phyloP scores from a whole-genome alignment of 192 early-diverging fungal genomes.

The Coemansia sp. region DNA sequence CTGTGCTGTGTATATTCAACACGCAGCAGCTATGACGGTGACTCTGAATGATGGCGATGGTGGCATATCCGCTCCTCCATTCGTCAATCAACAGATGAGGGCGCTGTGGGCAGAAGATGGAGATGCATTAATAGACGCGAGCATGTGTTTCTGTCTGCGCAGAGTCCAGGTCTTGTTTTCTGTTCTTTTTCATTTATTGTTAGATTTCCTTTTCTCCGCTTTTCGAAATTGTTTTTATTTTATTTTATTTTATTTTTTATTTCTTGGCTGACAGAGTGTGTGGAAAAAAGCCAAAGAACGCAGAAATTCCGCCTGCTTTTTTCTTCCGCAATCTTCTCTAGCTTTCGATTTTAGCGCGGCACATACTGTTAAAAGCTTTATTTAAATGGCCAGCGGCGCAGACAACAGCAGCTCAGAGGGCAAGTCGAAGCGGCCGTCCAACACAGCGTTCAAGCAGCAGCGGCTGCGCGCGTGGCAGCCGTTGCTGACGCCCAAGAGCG shows the following conservation, averaged over 20 bases:
- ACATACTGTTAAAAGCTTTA: background rate
- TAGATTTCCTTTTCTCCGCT: background rate
- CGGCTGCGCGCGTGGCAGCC: slow-evolving; percentile 99
- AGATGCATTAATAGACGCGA: no score
- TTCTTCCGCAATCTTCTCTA: background rate
- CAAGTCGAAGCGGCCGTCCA: slow-evolving; percentile 45
- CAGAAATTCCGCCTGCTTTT: background rate
- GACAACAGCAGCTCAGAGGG: slow-evolving; percentile 8
- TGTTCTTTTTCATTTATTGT: background rate
- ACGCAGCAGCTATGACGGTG: no score
- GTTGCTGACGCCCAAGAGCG: slow-evolving; percentile 95
- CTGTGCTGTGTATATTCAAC: no score
- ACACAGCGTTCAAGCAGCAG: slow-evolving; percentile 99
- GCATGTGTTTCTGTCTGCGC: no score
- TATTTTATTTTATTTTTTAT: background rate
- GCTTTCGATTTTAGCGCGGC: background rate
- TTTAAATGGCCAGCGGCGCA: slow-evolving; percentile 32
- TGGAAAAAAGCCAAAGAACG: background rate
- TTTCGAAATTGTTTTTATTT: background rate
- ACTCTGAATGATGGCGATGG: no score
- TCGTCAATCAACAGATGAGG: no score
- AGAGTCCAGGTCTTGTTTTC: no score
- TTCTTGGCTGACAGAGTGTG: no score
- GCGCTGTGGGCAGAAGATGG: no score
- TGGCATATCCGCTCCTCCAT: no score